phyloP scores from a whole-genome alignment of 768 basidiomycete species.

The Trametes gibbosa region DNA sequence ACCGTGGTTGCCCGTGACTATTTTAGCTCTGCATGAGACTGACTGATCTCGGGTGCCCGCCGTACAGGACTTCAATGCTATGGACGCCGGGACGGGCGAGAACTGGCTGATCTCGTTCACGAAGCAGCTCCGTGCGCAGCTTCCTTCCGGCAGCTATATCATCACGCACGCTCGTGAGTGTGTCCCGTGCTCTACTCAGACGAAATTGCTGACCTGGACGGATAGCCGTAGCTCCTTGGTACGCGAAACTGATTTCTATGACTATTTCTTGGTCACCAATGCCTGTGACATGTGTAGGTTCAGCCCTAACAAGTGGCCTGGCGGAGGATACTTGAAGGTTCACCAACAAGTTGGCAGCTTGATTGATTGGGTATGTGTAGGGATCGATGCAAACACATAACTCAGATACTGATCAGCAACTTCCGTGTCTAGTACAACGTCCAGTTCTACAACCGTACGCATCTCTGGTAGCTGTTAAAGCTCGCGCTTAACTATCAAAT shows the following conservation, averaged over 20 bases:
- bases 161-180: slow-evolving; percentile 36
- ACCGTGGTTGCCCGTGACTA: neutral
- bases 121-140: slow-evolving; percentile 33
- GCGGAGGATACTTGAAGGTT: slow-evolving; percentile 42
- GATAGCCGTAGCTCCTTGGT: slow-evolving; percentile 45
- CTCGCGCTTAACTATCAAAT: neutral
- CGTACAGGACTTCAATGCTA: slow-evolving; percentile 57
- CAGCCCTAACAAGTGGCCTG: slow-evolving; percentile 33
- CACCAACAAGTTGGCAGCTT: slow-evolving; percentile 38
- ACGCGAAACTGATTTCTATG: neutral
- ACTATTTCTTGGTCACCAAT: neutral
- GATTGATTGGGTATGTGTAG: slow-evolving; percentile 42
- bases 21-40: neutral
- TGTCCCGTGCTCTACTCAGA: neutral
- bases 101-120: slow-evolving; percentile 39
- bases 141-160: slow-evolving; percentile 35
- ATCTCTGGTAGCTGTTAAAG: neutral
- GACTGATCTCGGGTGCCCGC: neutral
- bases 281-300: slow-evolving; percentile 29
- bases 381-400: neutral
- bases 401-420: too few relatives aligned
- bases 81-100: slow-evolving; percentile 55
- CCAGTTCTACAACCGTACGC: slow-evolving; percentile 39
- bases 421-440: slow-evolving; percentile 38
- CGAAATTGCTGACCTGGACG: neutral